phyloP scores from a whole-genome alignment of 352 stramenopile species.

The Phytophthora pluvialis region DNA sequence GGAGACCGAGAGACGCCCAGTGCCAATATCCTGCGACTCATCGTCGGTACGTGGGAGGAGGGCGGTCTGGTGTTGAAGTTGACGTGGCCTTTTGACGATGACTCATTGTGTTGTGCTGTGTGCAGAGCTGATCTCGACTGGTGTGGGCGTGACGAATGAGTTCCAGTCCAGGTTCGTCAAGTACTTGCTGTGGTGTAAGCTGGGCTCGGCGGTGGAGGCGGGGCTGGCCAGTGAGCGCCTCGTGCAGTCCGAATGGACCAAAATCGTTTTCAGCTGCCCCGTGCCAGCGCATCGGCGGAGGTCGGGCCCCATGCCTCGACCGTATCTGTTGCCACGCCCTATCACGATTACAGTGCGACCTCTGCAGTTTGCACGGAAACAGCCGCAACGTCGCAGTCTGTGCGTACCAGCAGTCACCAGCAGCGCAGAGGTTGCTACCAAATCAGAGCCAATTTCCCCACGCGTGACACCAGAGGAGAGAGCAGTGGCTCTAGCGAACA shows the following conservation, averaged over 20 bases:
- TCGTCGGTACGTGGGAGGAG: constrained; percentile 56
- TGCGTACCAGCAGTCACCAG: constrained; percentile 17
- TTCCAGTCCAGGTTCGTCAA: constrained; percentile 48
- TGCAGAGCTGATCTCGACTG: constrained; percentile 62
- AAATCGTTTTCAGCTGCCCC: constrained; percentile 73
- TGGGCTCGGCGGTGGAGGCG: constrained; percentile 49
- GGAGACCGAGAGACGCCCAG: constrained; percentile 56
- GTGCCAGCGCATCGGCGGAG: constrained; percentile 38
- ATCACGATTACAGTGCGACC: constrained; percentile 70
- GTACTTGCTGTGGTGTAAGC: constrained; percentile 60
- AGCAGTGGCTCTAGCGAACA: constrained; percentile 24
- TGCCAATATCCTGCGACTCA: constrained; percentile 52
- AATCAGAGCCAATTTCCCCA: constrained; percentile 19
- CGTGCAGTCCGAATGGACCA: constrained; percentile 78
- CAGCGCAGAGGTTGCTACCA: constrained; percentile 13
- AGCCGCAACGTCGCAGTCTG: constrained; percentile 26
- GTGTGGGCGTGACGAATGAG: constrained; percentile 37
- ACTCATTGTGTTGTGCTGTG: constrained; percentile 10
- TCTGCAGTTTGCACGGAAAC: constrained; percentile 47
- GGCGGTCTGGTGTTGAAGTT: constrained; percentile 8
- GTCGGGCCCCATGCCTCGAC: constrained; percentile 46
- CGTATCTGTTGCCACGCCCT: constrained; percentile 56
- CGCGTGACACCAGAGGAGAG: constrained; percentile 20
- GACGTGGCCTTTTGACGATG: constrained; percentile 11
- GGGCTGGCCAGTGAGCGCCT: constrained; percentile 44